Base-by-base conservation (phyloP, 1,284 basidiomycete species). In the Gymnopus androsaceus region DNA sequence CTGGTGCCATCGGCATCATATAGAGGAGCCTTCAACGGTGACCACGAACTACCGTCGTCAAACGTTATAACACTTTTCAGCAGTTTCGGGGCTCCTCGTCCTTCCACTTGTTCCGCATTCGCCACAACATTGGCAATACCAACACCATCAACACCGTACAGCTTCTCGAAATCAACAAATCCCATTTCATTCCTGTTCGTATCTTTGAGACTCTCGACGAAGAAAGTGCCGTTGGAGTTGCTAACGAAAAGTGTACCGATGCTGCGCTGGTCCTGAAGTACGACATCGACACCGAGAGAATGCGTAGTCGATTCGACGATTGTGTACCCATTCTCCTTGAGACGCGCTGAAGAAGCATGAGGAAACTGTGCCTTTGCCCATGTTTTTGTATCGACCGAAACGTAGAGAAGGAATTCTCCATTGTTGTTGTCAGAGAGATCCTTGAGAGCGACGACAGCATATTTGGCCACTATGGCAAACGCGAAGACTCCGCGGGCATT, bases 161-260 rank as follows among this genome's bases (percentile, higher is more conserved):
- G 73, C 57, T 86, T 87, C 74, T 99, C 96, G 65, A 90, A 98
- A 70, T 98, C 96, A 38, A 99, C 95, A 57, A 88, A 95, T 8
- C 95, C 96, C 60, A 80, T 73, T 45, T 83, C 76, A 67, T 97
- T 97, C 44, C 96, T 80, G 69, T 96, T 95, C 7, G 96, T 98
- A 67, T 95, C 87, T 66, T 87, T 82, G 54, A 99, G 77, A 65
- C 90, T 90, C 72, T 95, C 83, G n/a, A 95, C 90, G 69, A 98
- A 99, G 73, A 87, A 94, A 8, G 93, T 96, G 2, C 97, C 97
- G 61, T 97, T 93, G 38, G 88, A 91, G 71, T 98, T 96, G 70
- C 89, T 93, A 46, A 96, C 89, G 74, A 98, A 99, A 4, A 99
- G 76, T 2, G 94, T 96, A 1, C 96, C 96, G 19, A 95, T 85